phyloP scores from a whole-genome alignment of 805 yeast genomes.

The Teunomyces tritomae region DNA sequence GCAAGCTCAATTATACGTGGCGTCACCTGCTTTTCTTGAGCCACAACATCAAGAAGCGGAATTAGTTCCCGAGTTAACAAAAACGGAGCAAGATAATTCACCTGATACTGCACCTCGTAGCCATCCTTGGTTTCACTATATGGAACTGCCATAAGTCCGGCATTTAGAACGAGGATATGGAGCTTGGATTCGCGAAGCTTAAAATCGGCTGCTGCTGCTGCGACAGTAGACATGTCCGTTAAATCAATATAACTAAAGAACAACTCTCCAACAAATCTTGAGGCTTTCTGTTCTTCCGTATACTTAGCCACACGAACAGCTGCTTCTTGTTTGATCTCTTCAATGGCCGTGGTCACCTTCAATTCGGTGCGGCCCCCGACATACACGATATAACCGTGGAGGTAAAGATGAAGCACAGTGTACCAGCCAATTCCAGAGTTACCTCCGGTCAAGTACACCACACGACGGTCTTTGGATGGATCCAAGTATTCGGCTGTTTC shows the following conservation, averaged over 20 bases:
- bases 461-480: slow-evolving; percentile 24
- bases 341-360: slow-evolving; percentile 32
- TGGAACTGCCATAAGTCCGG: slow-evolving; percentile 43
- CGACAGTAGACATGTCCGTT: slow-evolving; percentile 31
- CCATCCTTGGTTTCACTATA: slow-evolving; percentile 34
- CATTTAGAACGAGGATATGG: slow-evolving; percentile 38
- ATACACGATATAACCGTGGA: slow-evolving; percentile 39
- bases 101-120: slow-evolving; percentile 42
- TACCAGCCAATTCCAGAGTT: slow-evolving; percentile 42
- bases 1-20: slow-evolving; percentile 34
- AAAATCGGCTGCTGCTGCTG: slow-evolving; percentile 25
- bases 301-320: slow-evolving; percentile 12
- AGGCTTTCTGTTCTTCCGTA: not conserved
- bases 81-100: slow-evolving; percentile 34
- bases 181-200: slow-evolving; percentile 22
- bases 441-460: slow-evolving; percentile 39
- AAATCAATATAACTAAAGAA: slow-evolving; percentile 56
- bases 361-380: slow-evolving; percentile 34
- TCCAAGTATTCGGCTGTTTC: slow-evolving; percentile 26
- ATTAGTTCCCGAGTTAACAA: slow-evolving; percentile 30
- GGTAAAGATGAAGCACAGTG: slow-evolving; percentile 36
- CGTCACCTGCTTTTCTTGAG: slow-evolving; percentile 10
- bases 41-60: slow-evolving; percentile 23
- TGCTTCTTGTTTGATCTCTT: slow-evolving; percentile 33
- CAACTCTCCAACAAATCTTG: slow-evolving; percentile 45